Evolutionary conservation across 306 rosid genomes (phyloP), one percentile per base, ranked within the genome.

Genomic region (Malus sylvestris): DNA sequence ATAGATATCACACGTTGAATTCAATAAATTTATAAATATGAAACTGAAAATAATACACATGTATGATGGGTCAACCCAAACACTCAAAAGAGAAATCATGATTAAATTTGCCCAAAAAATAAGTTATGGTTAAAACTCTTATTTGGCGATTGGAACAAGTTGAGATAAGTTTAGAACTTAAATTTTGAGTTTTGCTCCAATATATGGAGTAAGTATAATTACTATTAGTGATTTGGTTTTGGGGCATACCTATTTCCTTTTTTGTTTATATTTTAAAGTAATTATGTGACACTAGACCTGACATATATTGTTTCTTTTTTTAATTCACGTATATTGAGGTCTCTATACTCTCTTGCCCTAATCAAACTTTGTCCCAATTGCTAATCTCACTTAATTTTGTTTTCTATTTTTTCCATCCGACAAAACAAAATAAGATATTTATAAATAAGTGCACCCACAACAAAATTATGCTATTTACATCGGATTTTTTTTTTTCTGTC

Each of bases 291-390:
- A 76, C 18, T 38, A 55, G 55, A 38, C 67, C 32, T 74, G 71
- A 68, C 67, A 68, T 79, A 27, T 42, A 59, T 45, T n/a, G 49
- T 58, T 73, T 72, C 16, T 30, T 55, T 51, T 70, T 72, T 77
- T 51, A 65, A 58, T 57, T 57, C 19, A 27, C 72, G n/a, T 77
- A 38, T 60, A 46, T 70, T 40, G 61, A 72, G 84, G 76, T 68
- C 78, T 53, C 16, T 8, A 49, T 44, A 45, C 19, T 64, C 29
- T 19, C 69, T 72, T 80, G 84, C 83, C 85, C 82, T 74, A 78
- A 78, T 75, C 76, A 83, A 68, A 80, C 75, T 73, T 66, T 67
- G 78, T 64, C 45, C 72, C 69, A 53, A 68, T 35, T 59, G 74
- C 61, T 72, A 75, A 52, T 75, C 67, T 60, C 68, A 38, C 58